A percentile compares a stretch with the other conserved stretches of the same genome.
Evolutionary conservation across 1,284 basidiomycete species (phyloP).

Genomic region (Boletus semigastroideus): DNA sequence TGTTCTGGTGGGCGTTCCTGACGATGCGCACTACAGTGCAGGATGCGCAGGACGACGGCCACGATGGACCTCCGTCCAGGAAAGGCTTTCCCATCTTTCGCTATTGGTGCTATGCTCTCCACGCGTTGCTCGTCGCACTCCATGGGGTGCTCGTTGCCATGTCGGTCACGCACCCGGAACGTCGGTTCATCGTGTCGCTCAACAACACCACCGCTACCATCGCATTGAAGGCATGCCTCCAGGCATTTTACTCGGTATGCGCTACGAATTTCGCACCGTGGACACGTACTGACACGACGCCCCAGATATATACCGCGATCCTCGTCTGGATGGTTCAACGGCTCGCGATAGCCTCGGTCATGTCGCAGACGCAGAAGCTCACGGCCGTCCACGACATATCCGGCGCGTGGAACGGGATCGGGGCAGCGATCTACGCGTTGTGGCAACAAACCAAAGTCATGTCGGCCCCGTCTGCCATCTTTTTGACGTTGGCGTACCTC

Average conservation of each 20-base stretch:
- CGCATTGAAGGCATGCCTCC: slow-evolving; percentile 1
- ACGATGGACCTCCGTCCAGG: background rate
- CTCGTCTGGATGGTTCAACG: background rate
- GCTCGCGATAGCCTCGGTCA: background rate
- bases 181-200: background rate
- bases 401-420: background rate
- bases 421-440: background rate
- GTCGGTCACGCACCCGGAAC: slow-evolving; percentile 10
- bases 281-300: background rate
- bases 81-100: background rate
- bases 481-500: background rate
- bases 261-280: no score
- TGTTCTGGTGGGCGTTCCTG: background rate
- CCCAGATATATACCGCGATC: slow-evolving; percentile 14
- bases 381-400: slow-evolving; percentile 17
- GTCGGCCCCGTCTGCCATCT: background rate
- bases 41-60: background rate
- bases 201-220: background rate
- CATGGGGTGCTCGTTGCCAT: slow-evolving; percentile 1
- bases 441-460: background rate
- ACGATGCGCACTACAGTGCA: background rate
- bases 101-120: slow-evolving; percentile 8
- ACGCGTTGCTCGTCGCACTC: background rate
- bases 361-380: slow-evolving; percentile 10
- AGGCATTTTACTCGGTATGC: slow-evolving; percentile 9